Base-by-base conservation (phyloP, 1,284 basidiomycete species). In the Vanrija humicola region DNA sequence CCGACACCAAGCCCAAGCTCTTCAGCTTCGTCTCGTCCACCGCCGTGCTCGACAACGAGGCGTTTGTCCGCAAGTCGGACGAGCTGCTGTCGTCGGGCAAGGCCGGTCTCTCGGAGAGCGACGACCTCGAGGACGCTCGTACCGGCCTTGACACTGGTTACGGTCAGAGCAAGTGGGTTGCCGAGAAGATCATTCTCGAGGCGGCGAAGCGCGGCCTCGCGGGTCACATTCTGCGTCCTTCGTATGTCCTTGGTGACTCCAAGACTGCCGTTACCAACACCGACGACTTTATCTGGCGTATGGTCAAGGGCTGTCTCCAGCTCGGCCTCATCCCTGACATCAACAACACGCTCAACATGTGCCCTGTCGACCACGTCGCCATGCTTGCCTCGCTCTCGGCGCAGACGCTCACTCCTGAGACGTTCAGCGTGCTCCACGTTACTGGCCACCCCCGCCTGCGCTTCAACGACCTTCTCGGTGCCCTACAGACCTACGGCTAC, bases 291-390 rank as follows among this genome's bases (percentile, higher is more conserved):
- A 84, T 99, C 54, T 98, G 95, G 94, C 85, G 96, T 19, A 81
- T 99, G 72, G 90, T 98, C 72, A 98, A 98, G 77, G 96, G 96
- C 23, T 97, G 93, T 72, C 83, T 96, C 46, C 96, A 99, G 75
- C 86, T 98, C 6, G 95, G 95, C 3, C 83, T 93, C 43, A 86
- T 94, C 3, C 96, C 96, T 1, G 90, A 99, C 73, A 98, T 99
- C 76, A 92, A 97, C 81, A 99, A 99, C 78, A 88, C 90, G 4
- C 83, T 98, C 70, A 98, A 98, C 78, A 95, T 98, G 89, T 90
- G 94, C 18, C 96, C 96, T 0, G 96, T 98, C 26, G 90, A 98
- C 76, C 90, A 96, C 72, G 95, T 99, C 59, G 94, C 96, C 1
- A 82, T 85, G 3, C 87, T 90, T 67, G 85, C 86, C 5, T 79